These are phyloP conservation scores for Avicennia marina DNA, from an alignment of 257 asterid genomes.

Conservation along the genomic window DNA sequence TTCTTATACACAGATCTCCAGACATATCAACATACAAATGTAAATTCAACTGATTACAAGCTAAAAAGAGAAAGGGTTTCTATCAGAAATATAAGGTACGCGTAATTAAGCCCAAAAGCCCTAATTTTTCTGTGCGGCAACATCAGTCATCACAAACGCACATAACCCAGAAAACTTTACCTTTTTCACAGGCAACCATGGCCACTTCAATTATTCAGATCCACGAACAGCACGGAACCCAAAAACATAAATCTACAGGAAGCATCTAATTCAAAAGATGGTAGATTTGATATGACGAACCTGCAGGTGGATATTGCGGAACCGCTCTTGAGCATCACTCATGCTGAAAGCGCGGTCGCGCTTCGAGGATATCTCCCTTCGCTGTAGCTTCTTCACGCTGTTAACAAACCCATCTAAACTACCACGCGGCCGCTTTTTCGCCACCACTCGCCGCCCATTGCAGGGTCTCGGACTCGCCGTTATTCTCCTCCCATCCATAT, in stretches of 20 bases:
- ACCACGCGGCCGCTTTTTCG: conserved; percentile 88
- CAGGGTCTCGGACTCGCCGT: conserved; percentile 95
- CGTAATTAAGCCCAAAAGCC: too few relatives aligned
- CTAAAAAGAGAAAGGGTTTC: too few relatives aligned
- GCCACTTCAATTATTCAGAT: background rate
- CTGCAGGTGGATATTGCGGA: conserved; percentile 88
- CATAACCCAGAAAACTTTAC: conserved; percentile 14
- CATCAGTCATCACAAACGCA: too few relatives aligned
- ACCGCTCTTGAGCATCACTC: conserved; percentile 94
- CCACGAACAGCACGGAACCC: background rate
- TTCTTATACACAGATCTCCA: too few relatives aligned
- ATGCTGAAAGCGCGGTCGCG: conserved; percentile 81
- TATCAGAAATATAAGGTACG: too few relatives aligned
- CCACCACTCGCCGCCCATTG: conserved; percentile 86
- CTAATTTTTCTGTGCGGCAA: too few relatives aligned
- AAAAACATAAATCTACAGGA: background rate
- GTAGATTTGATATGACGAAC: conserved; percentile 26
- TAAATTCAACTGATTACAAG: too few relatives aligned
- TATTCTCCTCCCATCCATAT: conserved; percentile 88
- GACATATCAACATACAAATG: too few relatives aligned
- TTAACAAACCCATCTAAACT: conserved; percentile 78
- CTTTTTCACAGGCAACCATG: conserved; percentile 10
- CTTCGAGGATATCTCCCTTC: conserved; percentile 90
- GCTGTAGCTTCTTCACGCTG: conserved; percentile 91
- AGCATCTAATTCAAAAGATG: background rate